Conservation (phyloP, 2,329 filamentous ascomycete genomes). For the Trichoderma breve region DNA sequence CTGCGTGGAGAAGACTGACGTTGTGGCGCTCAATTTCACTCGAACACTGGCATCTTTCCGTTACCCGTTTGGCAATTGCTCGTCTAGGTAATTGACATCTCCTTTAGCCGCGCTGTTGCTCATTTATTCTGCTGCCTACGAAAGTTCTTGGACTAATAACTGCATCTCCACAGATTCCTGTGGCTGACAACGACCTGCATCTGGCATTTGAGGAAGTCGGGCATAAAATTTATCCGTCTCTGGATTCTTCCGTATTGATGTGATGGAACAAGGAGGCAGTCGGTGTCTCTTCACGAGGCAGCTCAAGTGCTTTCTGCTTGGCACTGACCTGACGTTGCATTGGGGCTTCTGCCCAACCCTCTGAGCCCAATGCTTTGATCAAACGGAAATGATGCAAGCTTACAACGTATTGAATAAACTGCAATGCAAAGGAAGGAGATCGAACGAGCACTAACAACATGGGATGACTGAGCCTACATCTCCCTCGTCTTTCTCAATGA, state of each 20-base stretch:
- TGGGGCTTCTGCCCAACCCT: not conserved
- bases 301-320: not conserved
- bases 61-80: not conserved
- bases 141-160: not conserved
- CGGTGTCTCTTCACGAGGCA: not conserved
- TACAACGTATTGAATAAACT: not conserved
- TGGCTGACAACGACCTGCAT: conserved; percentile 1
- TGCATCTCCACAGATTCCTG: not conserved
- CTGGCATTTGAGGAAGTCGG: not conserved
- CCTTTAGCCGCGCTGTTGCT: not conserved
- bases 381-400: not conserved
- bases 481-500: not conserved
- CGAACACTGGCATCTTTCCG: not conserved
- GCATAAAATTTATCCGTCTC: conserved; percentile 10
- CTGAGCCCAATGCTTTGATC: not conserved
- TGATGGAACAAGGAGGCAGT: not conserved
- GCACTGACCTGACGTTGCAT: not conserved
- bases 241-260: not conserved
- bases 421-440: not conserved
- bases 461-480: not conserved
- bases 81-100: not conserved
- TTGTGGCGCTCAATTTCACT: conserved; percentile 7
- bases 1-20: not conserved
- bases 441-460: not conserved
- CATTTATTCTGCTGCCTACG: not conserved